These are phyloP conservation scores for Nitzschia sp. DNA, from an alignment of 108 stramenopile genomes.

Conservation along the genomic window DNA sequence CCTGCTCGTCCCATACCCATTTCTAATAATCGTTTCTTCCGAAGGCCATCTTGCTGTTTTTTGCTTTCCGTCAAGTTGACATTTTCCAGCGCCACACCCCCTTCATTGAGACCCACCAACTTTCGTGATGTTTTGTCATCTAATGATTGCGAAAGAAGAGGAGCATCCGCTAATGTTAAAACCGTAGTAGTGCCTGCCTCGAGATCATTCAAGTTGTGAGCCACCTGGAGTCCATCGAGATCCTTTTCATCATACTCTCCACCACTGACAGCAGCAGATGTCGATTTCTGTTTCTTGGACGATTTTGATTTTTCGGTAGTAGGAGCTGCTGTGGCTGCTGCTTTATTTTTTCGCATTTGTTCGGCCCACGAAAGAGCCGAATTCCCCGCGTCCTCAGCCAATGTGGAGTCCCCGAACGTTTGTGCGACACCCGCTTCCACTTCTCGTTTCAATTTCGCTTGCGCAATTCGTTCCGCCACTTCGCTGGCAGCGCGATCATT, in stretches of 20 bases:
- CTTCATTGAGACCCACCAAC: constrained; percentile 52
- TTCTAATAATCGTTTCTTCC: constrained; percentile 68
- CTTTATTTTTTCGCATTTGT: constrained; percentile 42
- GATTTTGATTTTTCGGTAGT: constrained; percentile 22
- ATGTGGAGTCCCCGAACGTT: constrained; percentile 29
- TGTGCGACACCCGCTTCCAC: constrained; percentile 42
- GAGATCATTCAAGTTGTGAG: constrained; percentile 59
- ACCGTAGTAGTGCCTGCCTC: constrained; percentile 62
- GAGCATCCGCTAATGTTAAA: constrained; percentile 71
- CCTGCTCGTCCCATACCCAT: constrained; percentile 82
- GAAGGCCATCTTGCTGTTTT: constrained; percentile 48
- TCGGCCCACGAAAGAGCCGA: constrained; percentile 65
- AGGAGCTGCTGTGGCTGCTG: no score
- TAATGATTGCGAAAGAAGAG: constrained; percentile 37
- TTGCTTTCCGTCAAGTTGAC: constrained; percentile 43
- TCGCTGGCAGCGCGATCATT: constrained; percentile 42
- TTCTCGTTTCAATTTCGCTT: constrained; percentile 51
- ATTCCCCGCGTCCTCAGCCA: constrained; percentile 25
- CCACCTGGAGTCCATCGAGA: constrained; percentile 69
- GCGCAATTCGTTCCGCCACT: constrained; percentile 54
- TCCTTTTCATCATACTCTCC: constrained; percentile 56
- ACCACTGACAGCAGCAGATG: neutral
- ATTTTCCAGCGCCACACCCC: constrained; percentile 63
- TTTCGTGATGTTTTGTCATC: constrained; percentile 20
- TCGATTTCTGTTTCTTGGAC: constrained; percentile 35